Evolutionary conservation across 2,329 filamentous ascomycete genomes (phyloP), one percentile per base, ranked within the genome.

Genomic region (Davidsoniella australis): DNA sequence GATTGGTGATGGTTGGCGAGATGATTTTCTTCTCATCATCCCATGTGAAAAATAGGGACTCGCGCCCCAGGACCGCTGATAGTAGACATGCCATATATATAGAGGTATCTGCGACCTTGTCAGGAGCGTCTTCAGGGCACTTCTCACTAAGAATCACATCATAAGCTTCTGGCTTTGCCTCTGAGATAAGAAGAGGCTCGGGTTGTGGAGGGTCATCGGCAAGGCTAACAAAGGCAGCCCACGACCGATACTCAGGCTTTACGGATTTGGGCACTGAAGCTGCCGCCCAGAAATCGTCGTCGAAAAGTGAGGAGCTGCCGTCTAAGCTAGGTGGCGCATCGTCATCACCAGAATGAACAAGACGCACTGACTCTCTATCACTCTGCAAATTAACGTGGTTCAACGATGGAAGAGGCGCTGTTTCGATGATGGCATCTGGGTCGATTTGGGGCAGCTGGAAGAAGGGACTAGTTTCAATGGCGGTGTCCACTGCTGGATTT

Each of bases 11-110:
- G 2, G 63, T 62, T 8, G 71, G 67, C 14, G 64, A 60, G 56
- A 88, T 85, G 0, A 64, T 65, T 20, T 62, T 63, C 24, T 68
- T 67, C 2, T 66, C 65, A 2, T 67, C 60, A 46, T 79, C 66
- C 69, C 76, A 85, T 0, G 63, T 59, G 60, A 85, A 91, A 33
- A 91, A 71, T 1, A 82, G 68, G 0, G 84, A 88, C 38, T 78
- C 79, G 44, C 82, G 71, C 0, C 84, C 85, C 5, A 87, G 70
- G 0, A 77, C 75, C 1, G 89, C 66, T 10, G 77, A 73, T 53
- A 82, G 67, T 0, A 89, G 64, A 9, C 78, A 80, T 16, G 68
- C 61, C 45, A 68, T 62, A 57, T 76, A 80, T 4, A 66, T 59
- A 17, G 62, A 65, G 1, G 66, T 61, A 45, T 75, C 66, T 2